A percentile compares a stretch with the other conserved stretches of the same genome.
These are phyloP conservation scores for Capsicum pubescens DNA, from an alignment of 257 asterid species.

Conservation along the genomic window DNA sequence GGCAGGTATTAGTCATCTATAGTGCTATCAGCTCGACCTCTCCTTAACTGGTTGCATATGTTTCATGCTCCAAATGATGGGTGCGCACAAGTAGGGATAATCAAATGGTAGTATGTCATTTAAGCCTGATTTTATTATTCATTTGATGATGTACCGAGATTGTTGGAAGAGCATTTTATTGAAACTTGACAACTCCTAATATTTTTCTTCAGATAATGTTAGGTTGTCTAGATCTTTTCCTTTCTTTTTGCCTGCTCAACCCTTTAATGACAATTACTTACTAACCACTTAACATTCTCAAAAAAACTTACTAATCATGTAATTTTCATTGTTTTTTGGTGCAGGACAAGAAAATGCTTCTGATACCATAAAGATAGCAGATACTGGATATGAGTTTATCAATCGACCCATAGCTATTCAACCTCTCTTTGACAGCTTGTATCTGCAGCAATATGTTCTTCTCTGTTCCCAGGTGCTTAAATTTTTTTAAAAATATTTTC, in stretches of 20 bases:
- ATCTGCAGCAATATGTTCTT: slow-evolving; percentile 87
- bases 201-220: not conserved
- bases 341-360: slow-evolving; percentile 48
- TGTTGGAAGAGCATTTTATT: not conserved
- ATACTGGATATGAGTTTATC: slow-evolving; percentile 60
- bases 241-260: not conserved
- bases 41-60: not conserved
- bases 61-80: not conserved
- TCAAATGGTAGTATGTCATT: not conserved
- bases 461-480: slow-evolving; percentile 83
- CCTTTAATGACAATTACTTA: slow-evolving; percentile 24
- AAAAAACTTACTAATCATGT: slow-evolving; percentile 7
- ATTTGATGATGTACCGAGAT: not conserved
- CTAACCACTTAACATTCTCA: not conserved
- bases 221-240: not conserved
- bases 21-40: slow-evolving; percentile 14
- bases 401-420: slow-evolving; percentile 47
- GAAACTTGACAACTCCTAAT: slow-evolving; percentile 10
- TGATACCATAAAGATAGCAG: slow-evolving; percentile 42
- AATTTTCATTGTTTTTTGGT: slow-evolving; percentile 30
- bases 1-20: slow-evolving; percentile 14
- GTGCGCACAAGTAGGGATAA: not conserved
- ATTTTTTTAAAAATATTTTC: not conserved
- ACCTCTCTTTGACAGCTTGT: slow-evolving; percentile 72
- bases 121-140: not conserved